Evolutionary conservation across 2,329 filamentous ascomycete species (phyloP).

Genomic region (Reticulascus tulasneorum): DNA sequence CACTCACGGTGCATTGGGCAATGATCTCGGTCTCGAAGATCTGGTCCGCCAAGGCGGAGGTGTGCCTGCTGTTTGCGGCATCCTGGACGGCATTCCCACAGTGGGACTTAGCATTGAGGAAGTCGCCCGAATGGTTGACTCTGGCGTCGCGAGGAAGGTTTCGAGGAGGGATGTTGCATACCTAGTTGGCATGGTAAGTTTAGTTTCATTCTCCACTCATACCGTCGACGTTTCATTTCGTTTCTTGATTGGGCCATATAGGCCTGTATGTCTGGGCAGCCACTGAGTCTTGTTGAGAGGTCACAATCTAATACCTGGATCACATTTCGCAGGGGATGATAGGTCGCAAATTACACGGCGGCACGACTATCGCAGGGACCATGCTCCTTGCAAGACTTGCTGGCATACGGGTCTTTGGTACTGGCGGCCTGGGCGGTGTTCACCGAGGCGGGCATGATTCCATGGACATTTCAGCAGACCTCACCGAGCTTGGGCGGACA

Average conservation of each 20-base stretch:
- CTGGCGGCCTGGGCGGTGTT: constrained; percentile 89
- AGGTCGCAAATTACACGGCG: constrained; percentile 72
- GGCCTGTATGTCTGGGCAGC: neutral
- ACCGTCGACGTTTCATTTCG: neutral
- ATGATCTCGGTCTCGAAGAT: constrained; percentile 67
- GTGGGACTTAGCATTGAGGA: constrained; percentile 75
- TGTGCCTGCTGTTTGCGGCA: constrained; percentile 85
- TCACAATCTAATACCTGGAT: neutral
- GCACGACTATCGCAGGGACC: constrained; percentile 89
- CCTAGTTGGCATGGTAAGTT: constrained; percentile 68
- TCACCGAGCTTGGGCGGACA: constrained; percentile 89
- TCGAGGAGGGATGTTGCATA: constrained; percentile 85
- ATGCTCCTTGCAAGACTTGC: constrained; percentile 85
- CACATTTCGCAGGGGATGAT: constrained; percentile 47
- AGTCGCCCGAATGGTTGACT: constrained; percentile 65
- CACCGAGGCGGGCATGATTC: constrained; percentile 82
- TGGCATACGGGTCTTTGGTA: constrained; percentile 90
- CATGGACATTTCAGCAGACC: constrained; percentile 92
- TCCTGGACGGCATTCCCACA: constrained; percentile 76
- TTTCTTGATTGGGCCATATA: neutral
- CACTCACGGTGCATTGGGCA: constrained; percentile 85
- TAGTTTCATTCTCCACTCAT: constrained; percentile 1
- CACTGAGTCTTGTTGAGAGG: constrained; percentile 4
- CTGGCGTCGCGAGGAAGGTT: constrained; percentile 69
- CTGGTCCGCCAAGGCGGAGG: constrained; percentile 77